Percentiles rank a stretch among this genome's conserved stretches.
Conservation (phyloP, 192 early-diverging fungal genomes). For the Umbelopsis sp. region DNA sequence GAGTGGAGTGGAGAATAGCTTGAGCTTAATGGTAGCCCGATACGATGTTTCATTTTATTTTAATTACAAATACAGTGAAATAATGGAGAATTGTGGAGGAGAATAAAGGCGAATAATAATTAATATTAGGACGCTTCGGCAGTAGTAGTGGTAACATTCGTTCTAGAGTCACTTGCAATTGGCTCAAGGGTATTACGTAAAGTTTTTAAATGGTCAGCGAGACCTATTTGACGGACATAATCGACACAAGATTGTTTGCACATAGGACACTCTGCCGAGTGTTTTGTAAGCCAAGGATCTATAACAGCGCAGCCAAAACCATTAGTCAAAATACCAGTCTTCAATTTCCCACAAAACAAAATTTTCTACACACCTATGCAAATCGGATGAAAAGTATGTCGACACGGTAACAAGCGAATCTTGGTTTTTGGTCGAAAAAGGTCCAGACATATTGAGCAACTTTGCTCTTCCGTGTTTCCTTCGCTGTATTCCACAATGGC, state of each 20-base stretch:
- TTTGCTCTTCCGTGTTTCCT: neutral
- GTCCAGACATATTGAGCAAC: slow-evolving; percentile 6
- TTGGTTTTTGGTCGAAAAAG: neutral
- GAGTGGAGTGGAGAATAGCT: no score
- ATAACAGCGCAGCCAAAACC: neutral
- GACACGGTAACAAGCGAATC: neutral
- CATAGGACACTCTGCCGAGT: slow-evolving; percentile 10
- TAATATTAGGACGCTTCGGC: neutral
- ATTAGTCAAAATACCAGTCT: no score
- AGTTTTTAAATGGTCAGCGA: neutral
- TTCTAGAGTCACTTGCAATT: neutral
- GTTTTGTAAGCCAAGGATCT: slow-evolving; percentile 11
- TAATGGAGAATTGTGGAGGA: no score
- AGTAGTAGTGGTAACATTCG: neutral
- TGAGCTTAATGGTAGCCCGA: no score
- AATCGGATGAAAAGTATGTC: neutral
- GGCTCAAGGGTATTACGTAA: neutral
- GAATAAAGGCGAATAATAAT: neutral
- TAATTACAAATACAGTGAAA: no score
- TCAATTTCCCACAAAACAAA: no score
- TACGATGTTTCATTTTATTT: no score
- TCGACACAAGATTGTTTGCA: neutral
- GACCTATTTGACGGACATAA: neutral
- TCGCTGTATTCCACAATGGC: neutral
- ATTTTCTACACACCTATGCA: neutral